Evolutionary conservation across 1,139 yeast species (phyloP).

Genomic region (Suhomyces maxii): DNA sequence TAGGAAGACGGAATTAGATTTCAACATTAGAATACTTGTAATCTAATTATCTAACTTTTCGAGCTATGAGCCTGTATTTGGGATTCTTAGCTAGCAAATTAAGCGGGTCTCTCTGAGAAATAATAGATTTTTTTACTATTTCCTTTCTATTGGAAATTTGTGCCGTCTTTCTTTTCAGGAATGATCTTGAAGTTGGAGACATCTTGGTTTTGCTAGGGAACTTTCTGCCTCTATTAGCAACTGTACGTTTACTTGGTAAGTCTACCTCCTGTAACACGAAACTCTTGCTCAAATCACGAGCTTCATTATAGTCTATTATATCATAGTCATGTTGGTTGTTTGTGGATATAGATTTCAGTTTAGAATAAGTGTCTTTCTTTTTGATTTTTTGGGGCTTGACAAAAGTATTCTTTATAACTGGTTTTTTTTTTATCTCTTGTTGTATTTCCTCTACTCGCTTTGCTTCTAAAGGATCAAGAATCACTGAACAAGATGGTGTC

Average conservation of each 20-base stretch:
- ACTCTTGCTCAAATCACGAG: too few species aligned
- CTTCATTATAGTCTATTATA: too few species aligned
- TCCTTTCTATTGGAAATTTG: not conserved
- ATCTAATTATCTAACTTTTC: slow-evolving; percentile 1
- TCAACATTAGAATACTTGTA: not conserved
- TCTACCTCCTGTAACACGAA: too few species aligned
- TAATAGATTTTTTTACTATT: not conserved
- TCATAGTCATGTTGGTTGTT: too few species aligned
- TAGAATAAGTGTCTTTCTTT: not conserved
- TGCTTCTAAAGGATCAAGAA: slow-evolving; percentile 8
- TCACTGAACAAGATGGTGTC: slow-evolving; percentile 14
- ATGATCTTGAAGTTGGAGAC: too few species aligned
- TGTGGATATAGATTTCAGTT: too few species aligned
- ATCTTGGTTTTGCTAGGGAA: too few species aligned
- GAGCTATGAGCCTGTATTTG: slow-evolving; percentile 4
- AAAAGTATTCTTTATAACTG: not conserved
- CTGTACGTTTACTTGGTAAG: too few species aligned
- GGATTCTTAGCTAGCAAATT: slow-evolving; percentile 12
- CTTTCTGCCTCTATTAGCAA: too few species aligned
- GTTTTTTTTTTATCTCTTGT: not conserved
- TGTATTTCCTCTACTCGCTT: slow-evolving; percentile 12
- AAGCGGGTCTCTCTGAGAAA: slow-evolving; percentile 16
- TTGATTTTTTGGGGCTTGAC: not conserved
- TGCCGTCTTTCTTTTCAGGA: too few species aligned
- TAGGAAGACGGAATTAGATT: not conserved